A percentile compares a stretch with the other conserved stretches of the same genome.
These are phyloP conservation scores for Irpex sp. DNA, from an alignment of 1,284 basidiomycete species.

Conservation along the genomic window DNA sequence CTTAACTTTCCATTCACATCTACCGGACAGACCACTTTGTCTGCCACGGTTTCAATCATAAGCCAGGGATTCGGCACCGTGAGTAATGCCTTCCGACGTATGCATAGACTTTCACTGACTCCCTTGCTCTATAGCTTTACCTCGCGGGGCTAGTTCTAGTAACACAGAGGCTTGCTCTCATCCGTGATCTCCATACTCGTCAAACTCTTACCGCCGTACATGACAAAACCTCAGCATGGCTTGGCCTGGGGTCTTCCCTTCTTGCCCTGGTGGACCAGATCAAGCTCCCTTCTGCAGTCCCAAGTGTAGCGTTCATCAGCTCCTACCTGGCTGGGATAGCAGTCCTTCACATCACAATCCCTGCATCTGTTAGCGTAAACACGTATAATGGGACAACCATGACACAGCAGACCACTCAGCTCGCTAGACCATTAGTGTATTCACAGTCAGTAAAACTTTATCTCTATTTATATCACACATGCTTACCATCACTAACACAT, in stretches of 20 bases:
- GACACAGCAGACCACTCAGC: not conserved
- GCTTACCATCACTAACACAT: too few species aligned
- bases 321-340: not conserved
- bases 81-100: not conserved
- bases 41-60: not conserved
- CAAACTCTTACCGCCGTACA: not conserved
- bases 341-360: slow-evolving; percentile 9
- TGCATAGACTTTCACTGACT: not conserved
- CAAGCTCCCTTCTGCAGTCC: not conserved
- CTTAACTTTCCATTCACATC: too few species aligned
- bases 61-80: not conserved
- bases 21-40: not conserved
- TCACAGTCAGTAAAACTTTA: not conserved
- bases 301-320: not conserved
- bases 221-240: not conserved
- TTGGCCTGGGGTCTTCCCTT: not conserved
- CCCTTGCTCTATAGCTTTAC: not conserved
- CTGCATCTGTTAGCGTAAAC: not conserved
- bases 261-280: not conserved
- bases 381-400: not conserved
- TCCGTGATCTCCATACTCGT: not conserved
- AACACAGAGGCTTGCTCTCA: not conserved
- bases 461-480: not conserved
- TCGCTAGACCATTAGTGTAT: not conserved
- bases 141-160: not conserved